Base-by-base conservation (phyloP, 495 filamentous ascomycete genomes). In the Neurospora sp. region DNA sequence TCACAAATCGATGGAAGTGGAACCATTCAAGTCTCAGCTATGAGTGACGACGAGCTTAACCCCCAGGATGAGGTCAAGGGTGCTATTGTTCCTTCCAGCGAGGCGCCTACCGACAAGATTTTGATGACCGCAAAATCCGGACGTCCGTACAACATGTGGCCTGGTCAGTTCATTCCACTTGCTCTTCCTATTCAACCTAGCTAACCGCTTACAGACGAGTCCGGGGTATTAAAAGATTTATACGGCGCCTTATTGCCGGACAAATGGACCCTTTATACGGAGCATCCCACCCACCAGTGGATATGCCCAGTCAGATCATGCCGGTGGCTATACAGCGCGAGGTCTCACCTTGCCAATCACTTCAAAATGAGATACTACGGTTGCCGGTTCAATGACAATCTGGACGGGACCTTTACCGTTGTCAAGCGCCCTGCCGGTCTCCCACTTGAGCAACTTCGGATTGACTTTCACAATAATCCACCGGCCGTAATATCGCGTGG, bases 271-370 rank as follows among this genome's bases (percentile, higher is more conserved):
- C 40, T 44, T 3, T 74, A 76, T 70, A 70, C 27, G 12, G 72
- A 70, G 0, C 38, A 75, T 12, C 7, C 54, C 1, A 74, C 69
- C 16, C 76, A 74, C 10, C 76, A 74, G 1, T 79, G 78, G 78
- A 76, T 78, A 16, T 79, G 78, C 23, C 78, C 78, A 4, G 39
- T 78, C 10, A 71, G 76, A 11, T 72, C 60, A 8, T 79, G 78
- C 31, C 78, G 78, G 18, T 69, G 40, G 1, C 12, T 76, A 14
- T 79, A 71, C 35, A 54, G 12, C 35, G 12, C 49, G 2, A 27
- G 27, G 10, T 10, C n/a, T 4, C 38, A 71, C n/a, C 40, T 78
- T 5, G 76, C 76, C 6, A n/a, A 73, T 9, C 78, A 78, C 39
- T 76, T 79, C 75, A 70, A 66, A n/a, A 73, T 76, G 39, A 11